Base-by-base conservation (phyloP, 2,329 filamentous ascomycete species). In the Alternaria atra region DNA sequence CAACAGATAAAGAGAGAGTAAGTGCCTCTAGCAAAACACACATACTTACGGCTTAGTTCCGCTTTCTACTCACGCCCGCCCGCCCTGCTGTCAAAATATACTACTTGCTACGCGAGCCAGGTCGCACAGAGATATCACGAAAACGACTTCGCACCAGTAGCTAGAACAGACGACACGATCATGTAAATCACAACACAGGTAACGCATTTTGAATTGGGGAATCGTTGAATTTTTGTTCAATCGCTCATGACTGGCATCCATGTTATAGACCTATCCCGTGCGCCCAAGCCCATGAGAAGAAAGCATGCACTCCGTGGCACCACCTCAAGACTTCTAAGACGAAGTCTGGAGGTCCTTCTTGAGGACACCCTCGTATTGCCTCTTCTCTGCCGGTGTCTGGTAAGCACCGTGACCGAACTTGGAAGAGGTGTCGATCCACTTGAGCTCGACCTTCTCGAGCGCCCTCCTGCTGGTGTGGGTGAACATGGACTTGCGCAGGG, bases 401-500 rank as follows among this genome's bases (percentile, higher is more conserved):
- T 97, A 99, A 80, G 93, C 94, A 90, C 95, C 95, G 87, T 99
- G 95, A 85, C 95, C 95, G 84, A 99, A 99, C 89, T 99, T 97
- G 86, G 94, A 97, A 67, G 94, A 97, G 78, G 95, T 99, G 81
- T 99, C 95, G 91, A 99, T 99, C 95, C 95, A 99, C 87, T 99
- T 99, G 87, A 99, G 92, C 81, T 94, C 92, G 83, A 98, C 92
- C 92, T 99, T 98, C 91, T 99, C 95, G 80, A 97, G 88, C 58
- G 95, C 92, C 83, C 91, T 93, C 82, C 95, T 89, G 80, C 91
- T 97, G 77, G 94, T 98, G 89, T 99, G 95, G 67, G 87, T 88
- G 89, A 95, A 98, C 89, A 99, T 95, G 74, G 94, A 96, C 89
- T 98, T 99, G 84, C 95, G 92, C 78, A 99, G 91, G 75, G 95